These are phyloP conservation scores for Hygrocybe punicea DNA, from an alignment of 768 basidiomycete genomes.

Conservation along the genomic window DNA sequence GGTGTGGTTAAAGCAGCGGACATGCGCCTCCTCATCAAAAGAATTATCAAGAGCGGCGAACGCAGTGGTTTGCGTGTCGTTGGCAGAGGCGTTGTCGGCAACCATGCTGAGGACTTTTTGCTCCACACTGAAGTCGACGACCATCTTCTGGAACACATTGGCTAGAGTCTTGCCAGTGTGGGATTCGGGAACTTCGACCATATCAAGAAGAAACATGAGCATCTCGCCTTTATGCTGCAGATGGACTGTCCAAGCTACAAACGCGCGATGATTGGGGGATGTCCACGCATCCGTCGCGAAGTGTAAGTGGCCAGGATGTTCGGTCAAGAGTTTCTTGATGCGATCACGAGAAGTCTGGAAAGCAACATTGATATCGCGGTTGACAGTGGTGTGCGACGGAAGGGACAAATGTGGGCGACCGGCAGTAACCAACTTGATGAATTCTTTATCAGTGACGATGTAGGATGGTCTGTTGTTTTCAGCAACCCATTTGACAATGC, in stretches of 20 bases:
- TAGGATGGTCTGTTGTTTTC: conserved; percentile 30
- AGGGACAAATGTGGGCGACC: conserved; percentile 35
- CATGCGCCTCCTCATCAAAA: conserved; percentile 21
- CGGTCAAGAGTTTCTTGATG: conserved; percentile 29
- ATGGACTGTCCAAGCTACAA: conserved; percentile 18
- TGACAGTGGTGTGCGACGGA: conserved; percentile 32
- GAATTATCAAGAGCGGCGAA: conserved; percentile 24
- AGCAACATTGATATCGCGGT: conserved; percentile 27
- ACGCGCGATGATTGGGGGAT: conserved; percentile 5
- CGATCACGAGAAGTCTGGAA: conserved; percentile 19
- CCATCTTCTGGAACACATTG: conserved; percentile 25
- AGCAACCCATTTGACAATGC: conserved; percentile 35
- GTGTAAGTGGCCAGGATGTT: conserved; percentile 26
- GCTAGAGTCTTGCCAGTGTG: not conserved
- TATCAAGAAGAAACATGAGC: conserved; percentile 30
- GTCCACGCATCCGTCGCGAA: conserved; percentile 23
- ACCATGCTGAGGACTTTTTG: conserved; percentile 36
- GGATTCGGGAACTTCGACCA: conserved; percentile 35
- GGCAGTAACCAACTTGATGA: conserved; percentile 32
- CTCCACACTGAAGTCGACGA: conserved; percentile 33
- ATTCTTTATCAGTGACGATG: conserved; percentile 32
- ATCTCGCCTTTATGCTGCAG: conserved; percentile 29
- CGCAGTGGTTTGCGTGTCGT: conserved; percentile 31
- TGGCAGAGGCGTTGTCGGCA: conserved; percentile 36
- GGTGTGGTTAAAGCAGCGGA: conserved; percentile 39